phyloP scores from a whole-genome alignment of 495 filamentous ascomycete species.

The Xylaria intraflava region DNA sequence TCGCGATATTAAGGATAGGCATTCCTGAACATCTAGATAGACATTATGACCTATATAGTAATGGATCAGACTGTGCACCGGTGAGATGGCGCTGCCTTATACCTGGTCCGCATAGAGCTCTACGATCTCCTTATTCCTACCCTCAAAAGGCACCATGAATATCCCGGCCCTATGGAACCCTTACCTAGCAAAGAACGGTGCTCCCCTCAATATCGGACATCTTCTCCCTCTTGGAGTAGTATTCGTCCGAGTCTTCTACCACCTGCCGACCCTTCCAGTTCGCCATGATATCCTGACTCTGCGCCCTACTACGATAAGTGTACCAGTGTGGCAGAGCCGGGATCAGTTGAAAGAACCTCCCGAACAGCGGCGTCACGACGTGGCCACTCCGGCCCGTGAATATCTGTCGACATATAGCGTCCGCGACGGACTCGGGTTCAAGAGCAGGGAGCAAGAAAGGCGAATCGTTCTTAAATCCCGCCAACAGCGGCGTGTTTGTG shows the following conservation, averaged over 20 bases:
- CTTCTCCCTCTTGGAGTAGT: slow-evolving; percentile 33
- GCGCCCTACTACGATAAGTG: slow-evolving; percentile 28
- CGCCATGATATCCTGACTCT: slow-evolving; percentile 36
- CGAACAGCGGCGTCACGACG: slow-evolving; percentile 48
- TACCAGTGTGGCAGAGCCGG: slow-evolving; percentile 43
- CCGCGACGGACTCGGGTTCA: slow-evolving; percentile 58
- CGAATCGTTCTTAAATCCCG: slow-evolving; percentile 48
- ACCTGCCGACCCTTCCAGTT: slow-evolving; percentile 43
- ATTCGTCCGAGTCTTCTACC: slow-evolving; percentile 38
- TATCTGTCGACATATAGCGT: slow-evolving; percentile 55
- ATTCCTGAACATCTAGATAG: no score
- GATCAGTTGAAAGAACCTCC: slow-evolving; percentile 25
- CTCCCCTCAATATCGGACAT: slow-evolving; percentile 20
- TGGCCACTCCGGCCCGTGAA: slow-evolving; percentile 51
- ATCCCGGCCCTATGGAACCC: not conserved
- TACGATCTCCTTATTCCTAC: not conserved
- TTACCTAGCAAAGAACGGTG: slow-evolving; percentile 25
- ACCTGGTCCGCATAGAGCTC: no score
- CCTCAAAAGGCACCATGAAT: not conserved
- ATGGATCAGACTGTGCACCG: no score
- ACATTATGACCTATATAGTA: no score
- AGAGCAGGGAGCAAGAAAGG: slow-evolving; percentile 50
- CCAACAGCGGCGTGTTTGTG: slow-evolving; percentile 55
- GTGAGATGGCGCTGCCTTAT: no score
- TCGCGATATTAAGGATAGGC: no score